These are phyloP conservation scores for Neurospora discreta DNA, from an alignment of 495 filamentous ascomycete species.

Conservation along the genomic window DNA sequence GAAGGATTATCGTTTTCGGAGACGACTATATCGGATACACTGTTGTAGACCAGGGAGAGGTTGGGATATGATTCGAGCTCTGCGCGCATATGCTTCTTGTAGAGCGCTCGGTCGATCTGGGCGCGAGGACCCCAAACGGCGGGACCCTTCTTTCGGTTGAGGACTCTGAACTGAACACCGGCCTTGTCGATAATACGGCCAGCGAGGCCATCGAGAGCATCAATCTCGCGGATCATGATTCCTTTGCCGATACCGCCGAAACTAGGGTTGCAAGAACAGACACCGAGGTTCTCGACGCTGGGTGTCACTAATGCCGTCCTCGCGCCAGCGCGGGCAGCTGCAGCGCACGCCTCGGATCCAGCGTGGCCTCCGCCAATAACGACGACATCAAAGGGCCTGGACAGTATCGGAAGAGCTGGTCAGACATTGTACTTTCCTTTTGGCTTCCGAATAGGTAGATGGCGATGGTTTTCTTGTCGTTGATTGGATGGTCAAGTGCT, in stretches of 20 bases:
- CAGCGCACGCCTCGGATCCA: constrained; percentile 88
- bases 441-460: background rate
- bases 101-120: constrained; percentile 88
- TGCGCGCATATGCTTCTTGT: constrained; percentile 83
- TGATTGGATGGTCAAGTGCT: constrained; percentile 1
- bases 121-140: constrained; percentile 95
- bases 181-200: constrained; percentile 89
- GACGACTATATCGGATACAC: constrained; percentile 82
- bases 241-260: constrained; percentile 99
- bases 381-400: constrained; percentile 77
- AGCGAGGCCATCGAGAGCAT: constrained; percentile 86
- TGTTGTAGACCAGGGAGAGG: constrained; percentile 70
- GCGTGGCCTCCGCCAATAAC: constrained; percentile 96
- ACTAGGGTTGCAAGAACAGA: constrained; percentile 95
- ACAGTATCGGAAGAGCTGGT: background rate
- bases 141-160: constrained; percentile 84
- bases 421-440: background rate
- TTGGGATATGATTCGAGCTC: constrained; percentile 69
- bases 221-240: constrained; percentile 89
- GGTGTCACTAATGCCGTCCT: constrained; percentile 85
- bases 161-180: constrained; percentile 77
- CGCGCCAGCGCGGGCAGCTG: constrained; percentile 80
- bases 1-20: constrained; percentile 39
- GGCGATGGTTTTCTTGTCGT: background rate
- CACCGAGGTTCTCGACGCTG: constrained; percentile 75